A percentile compares a stretch with the other conserved stretches of the same genome.
phyloP scores from a whole-genome alignment of 306 rosid species.

The Dalbergia cultrata region DNA sequence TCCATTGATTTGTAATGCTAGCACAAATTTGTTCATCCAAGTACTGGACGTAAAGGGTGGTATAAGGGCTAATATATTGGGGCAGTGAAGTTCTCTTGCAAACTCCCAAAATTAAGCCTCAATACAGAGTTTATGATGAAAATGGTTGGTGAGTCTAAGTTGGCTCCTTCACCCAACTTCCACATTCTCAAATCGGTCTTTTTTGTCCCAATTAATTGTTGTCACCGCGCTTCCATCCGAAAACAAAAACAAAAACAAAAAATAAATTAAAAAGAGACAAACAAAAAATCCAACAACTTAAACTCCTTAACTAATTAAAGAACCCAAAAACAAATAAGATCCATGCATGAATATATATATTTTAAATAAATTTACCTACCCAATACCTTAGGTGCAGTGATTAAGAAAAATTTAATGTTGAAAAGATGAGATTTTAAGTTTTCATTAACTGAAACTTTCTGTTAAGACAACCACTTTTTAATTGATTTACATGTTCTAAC shows the following conservation, averaged over 20 bases:
- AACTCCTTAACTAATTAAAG: neutral
- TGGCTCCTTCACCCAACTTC: conserved; percentile 8
- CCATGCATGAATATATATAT: no score
- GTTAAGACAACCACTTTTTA: neutral
- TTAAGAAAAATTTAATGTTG: no score
- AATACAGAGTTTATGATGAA: neutral
- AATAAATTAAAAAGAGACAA: neutral
- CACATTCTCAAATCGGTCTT: neutral
- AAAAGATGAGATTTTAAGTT: no score
- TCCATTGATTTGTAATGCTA: neutral
- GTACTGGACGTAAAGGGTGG: neutral
- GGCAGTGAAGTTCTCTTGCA: neutral
- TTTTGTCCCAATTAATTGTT: neutral
- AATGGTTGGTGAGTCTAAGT: conserved; percentile 44
- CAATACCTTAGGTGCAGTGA: no score
- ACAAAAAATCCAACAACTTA: no score
- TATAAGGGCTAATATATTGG: neutral
- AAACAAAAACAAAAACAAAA: neutral
- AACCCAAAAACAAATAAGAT: neutral
- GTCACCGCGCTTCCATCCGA: neutral
- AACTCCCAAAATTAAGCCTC: neutral
- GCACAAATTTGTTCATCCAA: neutral
- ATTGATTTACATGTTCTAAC: neutral
- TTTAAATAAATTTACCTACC: no score
- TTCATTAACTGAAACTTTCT: no score